phyloP scores from a whole-genome alignment of 192 early-diverging fungal species.

The Spizellomyces punctatus region DNA sequence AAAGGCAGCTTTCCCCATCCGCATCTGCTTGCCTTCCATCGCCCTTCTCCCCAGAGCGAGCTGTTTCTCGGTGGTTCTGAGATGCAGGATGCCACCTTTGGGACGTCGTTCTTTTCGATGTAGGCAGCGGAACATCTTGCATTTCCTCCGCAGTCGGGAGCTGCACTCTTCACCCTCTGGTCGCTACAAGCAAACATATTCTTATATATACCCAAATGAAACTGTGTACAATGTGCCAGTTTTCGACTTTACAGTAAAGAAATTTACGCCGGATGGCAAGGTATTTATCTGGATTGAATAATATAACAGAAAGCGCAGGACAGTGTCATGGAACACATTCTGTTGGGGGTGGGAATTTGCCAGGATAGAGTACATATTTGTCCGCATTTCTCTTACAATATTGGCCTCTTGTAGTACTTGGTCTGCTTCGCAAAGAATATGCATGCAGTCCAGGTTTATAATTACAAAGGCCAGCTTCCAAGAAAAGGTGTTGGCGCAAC shows the following conservation, averaged over 20 bases:
- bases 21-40: too few species aligned
- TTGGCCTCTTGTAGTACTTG: slow-evolving; percentile 32
- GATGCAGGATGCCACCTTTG: too few species aligned
- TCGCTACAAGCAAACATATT: not conserved
- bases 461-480: slow-evolving; percentile 20
- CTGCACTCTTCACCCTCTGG: not conserved
- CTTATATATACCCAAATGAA: slow-evolving; percentile 44
- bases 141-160: not conserved
- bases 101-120: too few species aligned
- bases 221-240: slow-evolving; percentile 47
- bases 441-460: slow-evolving; percentile 44
- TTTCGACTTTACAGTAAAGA: slow-evolving; percentile 24
- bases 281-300: slow-evolving; percentile 11
- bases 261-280: slow-evolving; percentile 57
- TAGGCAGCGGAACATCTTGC: not conserved
- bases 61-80: too few species aligned
- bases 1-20: too few species aligned
- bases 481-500: not conserved
- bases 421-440: slow-evolving; percentile 43
- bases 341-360: not conserved
- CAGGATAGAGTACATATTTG: not conserved
- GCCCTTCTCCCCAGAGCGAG: too few species aligned
- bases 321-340: too few species aligned
- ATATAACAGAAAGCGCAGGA: too few species aligned
- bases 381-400: not conserved